Evolutionary conservation across 2,329 filamentous ascomycete genomes (phyloP), one percentile per base, ranked within the genome.

Genomic region (Paraphoma sp.): DNA sequence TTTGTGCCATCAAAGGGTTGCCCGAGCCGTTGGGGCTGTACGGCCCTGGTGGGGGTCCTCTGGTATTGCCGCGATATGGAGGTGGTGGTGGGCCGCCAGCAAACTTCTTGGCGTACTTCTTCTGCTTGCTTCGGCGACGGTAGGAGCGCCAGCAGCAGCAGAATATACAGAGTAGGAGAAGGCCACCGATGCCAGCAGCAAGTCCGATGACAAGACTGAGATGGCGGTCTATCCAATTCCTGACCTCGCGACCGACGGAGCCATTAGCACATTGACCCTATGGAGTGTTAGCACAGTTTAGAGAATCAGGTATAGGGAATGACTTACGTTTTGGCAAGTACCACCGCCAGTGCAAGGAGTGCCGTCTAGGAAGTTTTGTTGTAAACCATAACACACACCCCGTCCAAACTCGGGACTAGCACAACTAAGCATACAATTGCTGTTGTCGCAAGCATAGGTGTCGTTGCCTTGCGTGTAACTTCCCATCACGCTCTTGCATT

Each of bases 291-390:
- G 58, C 46, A 46, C 1, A 10, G 14, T 3, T 18, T 36, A 29
- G 16, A 23, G 38, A 46, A 29, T 42, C 10, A 23, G 18, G 47
- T 28, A 18, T 36, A 14, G 4, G 4, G 18, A 44, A 48, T 42
- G n/a, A 76, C 81, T 80, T 77, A 84, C 83, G 67, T 93, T 94
- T 49, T 76, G 73, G 76, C 95, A 99, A 54, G 81, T 83, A 6
- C 95, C 95, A 52, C 92, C 91, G 16, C 89, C 90, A 50, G 87
- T 84, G 73, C 95, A 99, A 1, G 85, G 80, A 1, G 95, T 98
- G 16, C 95, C 95, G 72, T 99, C 95, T 30, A 98, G 82, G 78
- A 96, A 98, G 78, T 96, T 95, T 74, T 97, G 93, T 73, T 91
- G 89, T 79, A 96, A 86, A 18, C 85, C 84, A 57, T 90, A 88